Evolutionary conservation across 169 alveolate species (phyloP).

Genomic region (Perkinsus chesapeaki): DNA sequence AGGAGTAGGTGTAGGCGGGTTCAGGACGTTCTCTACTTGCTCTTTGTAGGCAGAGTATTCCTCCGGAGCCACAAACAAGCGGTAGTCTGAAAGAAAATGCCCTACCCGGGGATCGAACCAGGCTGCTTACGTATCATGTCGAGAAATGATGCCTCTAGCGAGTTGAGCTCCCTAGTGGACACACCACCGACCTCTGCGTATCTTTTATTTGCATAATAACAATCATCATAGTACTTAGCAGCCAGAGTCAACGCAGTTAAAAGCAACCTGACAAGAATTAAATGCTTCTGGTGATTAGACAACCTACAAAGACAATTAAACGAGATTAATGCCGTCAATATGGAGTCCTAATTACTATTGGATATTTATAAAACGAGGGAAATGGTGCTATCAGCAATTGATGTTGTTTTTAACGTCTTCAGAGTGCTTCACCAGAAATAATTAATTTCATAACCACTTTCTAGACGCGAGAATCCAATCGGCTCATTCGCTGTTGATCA

Average conservation of each 20-base stretch:
- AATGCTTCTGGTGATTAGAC: no score
- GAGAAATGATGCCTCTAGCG: slow-evolving; percentile 74
- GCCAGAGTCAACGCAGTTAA: slow-evolving; percentile 79
- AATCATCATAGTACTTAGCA: slow-evolving; percentile 86
- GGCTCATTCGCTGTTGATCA: no score
- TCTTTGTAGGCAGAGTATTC: not conserved
- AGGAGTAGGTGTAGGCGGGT: no score
- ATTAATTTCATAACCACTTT: no score
- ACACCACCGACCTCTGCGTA: slow-evolving; percentile 90
- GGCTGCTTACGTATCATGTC: slow-evolving; percentile 36
- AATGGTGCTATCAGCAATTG: no score
- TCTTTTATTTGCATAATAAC: slow-evolving; percentile 69
- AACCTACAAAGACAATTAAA: no score
- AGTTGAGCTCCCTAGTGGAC: slow-evolving; percentile 70
- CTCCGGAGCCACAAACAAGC: not conserved
- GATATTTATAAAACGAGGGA: no score
- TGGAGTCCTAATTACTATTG: no score
- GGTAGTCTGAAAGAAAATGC: not conserved
- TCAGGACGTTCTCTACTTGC: not conserved
- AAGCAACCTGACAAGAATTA: slow-evolving; percentile 50
- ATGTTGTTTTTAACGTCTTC: no score
- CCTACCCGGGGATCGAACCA: not conserved
- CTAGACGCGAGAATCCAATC: no score
- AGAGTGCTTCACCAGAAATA: no score
- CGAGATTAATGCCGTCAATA: no score